Evolutionary conservation across 352 stramenopile species (phyloP).

Genomic region (Phytophthora pluvialis): DNA sequence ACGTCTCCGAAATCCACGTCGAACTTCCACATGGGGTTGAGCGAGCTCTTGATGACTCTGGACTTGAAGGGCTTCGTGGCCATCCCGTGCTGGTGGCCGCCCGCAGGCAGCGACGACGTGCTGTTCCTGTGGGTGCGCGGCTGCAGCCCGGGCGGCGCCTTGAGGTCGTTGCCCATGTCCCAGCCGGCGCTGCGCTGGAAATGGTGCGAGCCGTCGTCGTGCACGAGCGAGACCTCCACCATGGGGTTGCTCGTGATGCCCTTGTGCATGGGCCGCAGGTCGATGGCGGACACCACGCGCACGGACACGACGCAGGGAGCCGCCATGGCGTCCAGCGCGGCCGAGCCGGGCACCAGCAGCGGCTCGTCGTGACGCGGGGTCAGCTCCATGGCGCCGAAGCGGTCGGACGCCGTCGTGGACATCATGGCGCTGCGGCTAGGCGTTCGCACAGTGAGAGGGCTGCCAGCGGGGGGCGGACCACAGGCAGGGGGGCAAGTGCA

Average conservation of each 20-base stretch:
- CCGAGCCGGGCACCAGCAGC: slow-evolving; percentile 61
- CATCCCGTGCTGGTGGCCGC: slow-evolving; percentile 32
- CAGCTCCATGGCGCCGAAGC: slow-evolving; percentile 55
- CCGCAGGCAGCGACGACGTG: slow-evolving; percentile 31
- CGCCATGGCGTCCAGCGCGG: slow-evolving; percentile 65
- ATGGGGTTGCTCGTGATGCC: slow-evolving; percentile 72
- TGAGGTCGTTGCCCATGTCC: slow-evolving; percentile 59
- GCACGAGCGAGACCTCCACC: slow-evolving; percentile 75
- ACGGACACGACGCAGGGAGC: slow-evolving; percentile 67
- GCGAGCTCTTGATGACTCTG: slow-evolving; percentile 68
- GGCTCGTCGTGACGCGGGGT: slow-evolving; percentile 63
- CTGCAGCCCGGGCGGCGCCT: slow-evolving; percentile 26
- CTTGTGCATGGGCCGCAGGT: slow-evolving; percentile 73
- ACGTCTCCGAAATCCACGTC: slow-evolving; percentile 84
- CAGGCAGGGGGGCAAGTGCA: slow-evolving; percentile 17
- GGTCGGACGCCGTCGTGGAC: slow-evolving; percentile 32
- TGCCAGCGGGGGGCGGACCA: slow-evolving; percentile 21
- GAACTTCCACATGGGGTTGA: slow-evolving; percentile 86
- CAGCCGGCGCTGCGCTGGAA: slow-evolving; percentile 42
- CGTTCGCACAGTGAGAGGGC: slow-evolving; percentile 15
- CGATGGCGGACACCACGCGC: slow-evolving; percentile 60
- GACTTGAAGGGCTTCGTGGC: slow-evolving; percentile 60
- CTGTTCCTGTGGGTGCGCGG: slow-evolving; percentile 21
- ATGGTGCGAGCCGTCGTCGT: slow-evolving; percentile 47
- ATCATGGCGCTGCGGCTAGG: slow-evolving; percentile 25